These are phyloP conservation scores for Tolypocladium tropicale DNA, from an alignment of 2,329 filamentous ascomycete genomes.

Conservation along the genomic window DNA sequence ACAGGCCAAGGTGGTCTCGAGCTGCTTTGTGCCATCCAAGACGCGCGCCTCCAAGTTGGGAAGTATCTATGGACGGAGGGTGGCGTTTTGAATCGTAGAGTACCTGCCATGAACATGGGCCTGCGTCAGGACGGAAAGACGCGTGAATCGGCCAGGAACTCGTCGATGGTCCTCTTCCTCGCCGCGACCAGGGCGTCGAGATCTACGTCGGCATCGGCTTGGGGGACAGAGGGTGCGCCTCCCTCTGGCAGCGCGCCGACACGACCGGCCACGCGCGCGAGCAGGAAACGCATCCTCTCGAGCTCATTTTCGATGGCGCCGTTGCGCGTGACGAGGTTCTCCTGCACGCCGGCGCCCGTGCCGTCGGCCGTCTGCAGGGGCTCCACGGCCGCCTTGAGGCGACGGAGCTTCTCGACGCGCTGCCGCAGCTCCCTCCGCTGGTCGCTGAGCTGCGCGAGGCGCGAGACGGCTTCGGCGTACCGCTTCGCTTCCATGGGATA, in stretches of 20 bases:
- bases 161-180: conserved; percentile 32
- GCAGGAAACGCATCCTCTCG: conserved; percentile 53
- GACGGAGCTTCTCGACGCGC: conserved; percentile 35
- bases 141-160: conserved; percentile 22
- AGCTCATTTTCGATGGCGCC: conserved; percentile 57
- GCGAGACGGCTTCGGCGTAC: conserved; percentile 39
- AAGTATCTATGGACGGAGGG: neutral
- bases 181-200: conserved; percentile 25
- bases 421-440: conserved; percentile 22
- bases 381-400: conserved; percentile 38
- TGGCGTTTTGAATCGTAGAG: neutral
- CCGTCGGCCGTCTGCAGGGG: conserved; percentile 23
- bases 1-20: neutral
- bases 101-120: neutral
- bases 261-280: conserved; percentile 47
- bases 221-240: conserved; percentile 4
- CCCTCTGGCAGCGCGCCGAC: conserved; percentile 28
- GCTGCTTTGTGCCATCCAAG: no score
- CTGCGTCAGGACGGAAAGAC: conserved; percentile 9
- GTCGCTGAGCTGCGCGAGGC: conserved; percentile 38
- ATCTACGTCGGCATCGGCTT: conserved; percentile 10
- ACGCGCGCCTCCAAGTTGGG: no score
- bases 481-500: conserved; percentile 36
- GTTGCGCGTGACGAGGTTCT: conserved; percentile 56
- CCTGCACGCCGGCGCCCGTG: conserved; percentile 38